Percentiles rank a stretch among this genome's conserved stretches.
These are phyloP conservation scores for Botrytis deweyae DNA, from an alignment of 2,329 filamentous ascomycete genomes.

Conservation along the genomic window DNA sequence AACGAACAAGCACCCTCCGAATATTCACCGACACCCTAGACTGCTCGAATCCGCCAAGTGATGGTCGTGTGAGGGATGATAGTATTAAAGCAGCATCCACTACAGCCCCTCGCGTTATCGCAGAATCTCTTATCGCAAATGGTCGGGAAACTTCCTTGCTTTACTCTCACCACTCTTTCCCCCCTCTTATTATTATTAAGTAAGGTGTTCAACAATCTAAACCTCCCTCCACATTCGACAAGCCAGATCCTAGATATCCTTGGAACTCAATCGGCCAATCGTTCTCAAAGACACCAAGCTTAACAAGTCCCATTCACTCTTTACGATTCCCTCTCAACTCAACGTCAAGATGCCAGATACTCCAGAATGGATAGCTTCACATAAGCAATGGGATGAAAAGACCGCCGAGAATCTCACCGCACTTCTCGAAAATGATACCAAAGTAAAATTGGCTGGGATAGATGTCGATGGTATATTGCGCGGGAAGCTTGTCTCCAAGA, in stretches of 20 bases:
- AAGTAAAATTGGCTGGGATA: slow-evolving; percentile 83
- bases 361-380: slow-evolving; percentile 19
- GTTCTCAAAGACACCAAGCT: not conserved
- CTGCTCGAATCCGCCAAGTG: not conserved
- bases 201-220: not conserved
- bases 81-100: not conserved
- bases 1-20: rapidly evolving
- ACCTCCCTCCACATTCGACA: not conserved
- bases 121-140: slow-evolving; percentile 1
- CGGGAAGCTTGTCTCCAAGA: slow-evolving; percentile 88
- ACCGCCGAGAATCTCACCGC: slow-evolving; percentile 64
- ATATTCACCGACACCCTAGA: rapidly evolving
- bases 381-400: slow-evolving; percentile 41
- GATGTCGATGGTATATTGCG: slow-evolving; percentile 86
- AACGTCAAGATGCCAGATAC: slow-evolving; percentile 15
- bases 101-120: slow-evolving; percentile 9
- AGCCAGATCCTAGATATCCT: not conserved
- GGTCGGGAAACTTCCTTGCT: not conserved
- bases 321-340: not conserved
- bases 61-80: not conserved
- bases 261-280: not conserved
- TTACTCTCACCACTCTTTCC: not conserved
- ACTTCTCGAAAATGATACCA: slow-evolving; percentile 68
- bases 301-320: not conserved
- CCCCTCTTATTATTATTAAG: not conserved